These are phyloP conservation scores for Sporormia fimetaria DNA, from an alignment of 495 filamentous ascomycete genomes.

Conservation along the genomic window DNA sequence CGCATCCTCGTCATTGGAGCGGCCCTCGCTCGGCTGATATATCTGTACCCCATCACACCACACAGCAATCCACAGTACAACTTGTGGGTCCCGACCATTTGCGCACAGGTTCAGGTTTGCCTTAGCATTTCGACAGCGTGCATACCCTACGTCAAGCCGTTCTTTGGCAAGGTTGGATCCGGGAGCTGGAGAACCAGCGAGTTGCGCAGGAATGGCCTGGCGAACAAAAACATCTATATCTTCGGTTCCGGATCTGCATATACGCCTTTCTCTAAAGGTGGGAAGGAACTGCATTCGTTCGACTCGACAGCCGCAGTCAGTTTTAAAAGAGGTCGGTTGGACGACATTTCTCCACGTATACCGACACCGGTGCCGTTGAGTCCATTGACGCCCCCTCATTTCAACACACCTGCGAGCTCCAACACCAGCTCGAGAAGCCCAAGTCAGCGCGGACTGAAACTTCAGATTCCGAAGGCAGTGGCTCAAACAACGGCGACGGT, in stretches of 20 bases:
- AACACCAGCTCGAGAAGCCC: conserved; percentile 2
- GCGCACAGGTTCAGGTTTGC: conserved; percentile 17
- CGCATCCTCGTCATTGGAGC: conserved; percentile 19
- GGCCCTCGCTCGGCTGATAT: conserved; percentile 12
- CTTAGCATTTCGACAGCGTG: conserved; percentile 16
- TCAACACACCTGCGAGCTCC: conserved; percentile 2
- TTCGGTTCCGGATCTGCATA: background rate
- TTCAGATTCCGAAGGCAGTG: conserved; percentile 10
- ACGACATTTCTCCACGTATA: conserved; percentile 13
- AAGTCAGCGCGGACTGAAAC: conserved; percentile 9
- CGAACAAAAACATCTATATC: background rate
- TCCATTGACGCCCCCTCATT: conserved; percentile 11
- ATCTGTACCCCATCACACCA: conserved; percentile 18
- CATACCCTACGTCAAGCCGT: conserved; percentile 18
- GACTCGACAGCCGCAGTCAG: conserved; percentile 3
- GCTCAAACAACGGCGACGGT: background rate
- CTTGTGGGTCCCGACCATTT: conserved; percentile 19
- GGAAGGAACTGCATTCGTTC: conserved; percentile 2
- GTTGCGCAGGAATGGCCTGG: conserved; percentile 2
- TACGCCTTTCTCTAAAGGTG: background rate
- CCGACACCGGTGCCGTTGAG: conserved; percentile 9
- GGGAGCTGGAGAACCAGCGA: conserved; percentile 4
- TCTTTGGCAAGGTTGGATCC: conserved; percentile 8
- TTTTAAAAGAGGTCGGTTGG: conserved; percentile 3
- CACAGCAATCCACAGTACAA: conserved; percentile 13